Conservation (phyloP, 495 filamentous ascomycete species). For the Penicillium pancosmium region DNA sequence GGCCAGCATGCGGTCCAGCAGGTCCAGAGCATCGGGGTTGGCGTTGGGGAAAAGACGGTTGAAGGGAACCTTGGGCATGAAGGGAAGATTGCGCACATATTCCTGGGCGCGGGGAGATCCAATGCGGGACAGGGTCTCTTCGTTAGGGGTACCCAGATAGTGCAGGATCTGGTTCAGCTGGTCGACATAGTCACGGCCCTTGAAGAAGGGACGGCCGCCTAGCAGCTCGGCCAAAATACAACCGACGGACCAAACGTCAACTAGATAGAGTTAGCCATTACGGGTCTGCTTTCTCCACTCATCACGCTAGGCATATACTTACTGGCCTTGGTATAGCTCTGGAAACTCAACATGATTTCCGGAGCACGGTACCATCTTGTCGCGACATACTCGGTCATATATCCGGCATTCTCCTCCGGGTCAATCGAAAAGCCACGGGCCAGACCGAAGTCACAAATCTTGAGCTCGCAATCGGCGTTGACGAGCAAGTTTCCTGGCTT, state of each 20-base stretch:
- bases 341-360: slow-evolving; percentile 99
- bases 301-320: slow-evolving; percentile 43
- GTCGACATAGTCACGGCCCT: slow-evolving; percentile 98
- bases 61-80: slow-evolving; percentile 93
- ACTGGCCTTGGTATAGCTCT: slow-evolving; percentile 99
- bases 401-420: slow-evolving; percentile 97
- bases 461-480: slow-evolving; percentile 98
- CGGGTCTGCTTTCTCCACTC: background rate
- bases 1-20: slow-evolving; percentile 94
- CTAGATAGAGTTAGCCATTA: slow-evolving; percentile 44
- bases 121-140: slow-evolving; percentile 91
- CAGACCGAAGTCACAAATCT: slow-evolving; percentile 98
- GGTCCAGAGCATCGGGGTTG: slow-evolving; percentile 93
- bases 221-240: slow-evolving; percentile 97
- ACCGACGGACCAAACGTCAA: slow-evolving; percentile 98
- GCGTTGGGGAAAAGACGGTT: slow-evolving; percentile 86
- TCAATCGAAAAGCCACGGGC: slow-evolving; percentile 96
- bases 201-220: slow-evolving; percentile 97
- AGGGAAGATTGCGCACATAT: slow-evolving; percentile 96
- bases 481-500: slow-evolving; percentile 97
- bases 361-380: slow-evolving; percentile 98
- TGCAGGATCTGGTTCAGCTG: slow-evolving; percentile 99
- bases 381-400: slow-evolving; percentile 99
- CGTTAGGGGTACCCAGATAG: slow-evolving; percentile 94
- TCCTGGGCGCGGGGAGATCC: slow-evolving; percentile 96